Evolutionary conservation across 2,329 filamentous ascomycete genomes (phyloP).

Genomic region (Talaromyces sp.): DNA sequence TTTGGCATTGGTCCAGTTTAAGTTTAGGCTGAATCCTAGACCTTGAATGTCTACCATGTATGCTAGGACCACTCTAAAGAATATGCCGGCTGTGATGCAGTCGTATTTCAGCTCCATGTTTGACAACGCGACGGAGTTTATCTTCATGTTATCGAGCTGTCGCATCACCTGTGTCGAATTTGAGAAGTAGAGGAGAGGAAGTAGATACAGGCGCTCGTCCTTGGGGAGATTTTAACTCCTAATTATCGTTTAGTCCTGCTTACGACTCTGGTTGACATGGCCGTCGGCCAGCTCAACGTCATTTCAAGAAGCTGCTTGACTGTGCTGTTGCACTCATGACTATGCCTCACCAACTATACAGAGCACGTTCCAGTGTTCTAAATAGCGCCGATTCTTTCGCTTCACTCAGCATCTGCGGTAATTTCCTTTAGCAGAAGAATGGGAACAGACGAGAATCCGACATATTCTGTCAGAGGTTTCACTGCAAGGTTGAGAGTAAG

Average conservation of each 20-base stretch:
- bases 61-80: not conserved
- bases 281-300: not conserved
- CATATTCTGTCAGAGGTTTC: not conserved
- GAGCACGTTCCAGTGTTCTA: not conserved
- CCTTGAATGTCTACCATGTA: not conserved
- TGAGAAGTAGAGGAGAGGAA: not conserved
- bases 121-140: not conserved
- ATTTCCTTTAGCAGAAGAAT: not conserved
- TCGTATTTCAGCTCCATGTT: not conserved
- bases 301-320: not conserved
- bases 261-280: not conserved
- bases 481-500: not conserved
- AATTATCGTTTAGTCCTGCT: not conserved
- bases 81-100: not conserved
- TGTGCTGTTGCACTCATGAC: not conserved
- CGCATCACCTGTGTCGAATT: not conserved
- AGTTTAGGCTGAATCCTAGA: not conserved
- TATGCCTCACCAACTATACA: not conserved
- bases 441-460: not conserved
- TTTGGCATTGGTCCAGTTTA: not conserved
- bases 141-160: not conserved
- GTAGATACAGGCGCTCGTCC: not conserved
- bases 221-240: not conserved
- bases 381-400: not conserved
- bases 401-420: not conserved